Evolutionary conservation across 1,284 basidiomycete species (phyloP).

Genomic region (Cutaneotrichosporon cutaneum): DNA sequence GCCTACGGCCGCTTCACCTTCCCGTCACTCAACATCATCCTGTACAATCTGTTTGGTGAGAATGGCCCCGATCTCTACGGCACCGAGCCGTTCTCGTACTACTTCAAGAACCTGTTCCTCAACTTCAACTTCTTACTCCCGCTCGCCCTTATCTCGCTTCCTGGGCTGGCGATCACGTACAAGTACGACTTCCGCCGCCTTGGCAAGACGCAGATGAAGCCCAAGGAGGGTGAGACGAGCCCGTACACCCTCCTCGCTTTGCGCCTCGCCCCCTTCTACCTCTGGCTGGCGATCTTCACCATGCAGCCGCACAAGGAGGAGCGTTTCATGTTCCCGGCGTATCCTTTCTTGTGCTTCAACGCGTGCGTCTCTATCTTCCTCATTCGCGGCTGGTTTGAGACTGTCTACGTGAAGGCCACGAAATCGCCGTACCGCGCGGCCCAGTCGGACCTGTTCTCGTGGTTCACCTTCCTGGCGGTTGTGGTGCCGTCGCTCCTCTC

Average conservation of each 20-base stretch:
- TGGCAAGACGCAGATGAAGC: conserved; percentile 60
- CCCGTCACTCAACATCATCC: conserved; percentile 89
- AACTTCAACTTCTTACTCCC: conserved; percentile 89
- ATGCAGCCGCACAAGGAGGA: conserved; percentile 95
- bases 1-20: conserved; percentile 78
- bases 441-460: conserved; percentile 69
- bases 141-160: conserved; percentile 75
- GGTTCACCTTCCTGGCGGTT: conserved; percentile 70
- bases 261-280: conserved; percentile 78
- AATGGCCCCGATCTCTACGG: conserved; percentile 86
- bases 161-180: conserved; percentile 74
- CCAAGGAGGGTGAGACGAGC: conserved; percentile 63
- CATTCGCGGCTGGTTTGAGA: conserved; percentile 79
- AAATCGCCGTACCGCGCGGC: conserved; percentile 84
- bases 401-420: conserved; percentile 68
- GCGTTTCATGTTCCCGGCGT: conserved; percentile 94
- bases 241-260: conserved; percentile 73
- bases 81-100: conserved; percentile 80
- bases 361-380: conserved; percentile 83
- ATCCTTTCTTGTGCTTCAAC: conserved; percentile 89
- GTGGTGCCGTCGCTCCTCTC: conserved; percentile 68
- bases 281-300: conserved; percentile 80
- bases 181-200: conserved; percentile 73
- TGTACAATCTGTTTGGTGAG: conserved; percentile 79
- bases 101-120: conserved; percentile 79